phyloP scores from a whole-genome alignment of 495 filamentous ascomycete species.

The Xylaria venustula region DNA sequence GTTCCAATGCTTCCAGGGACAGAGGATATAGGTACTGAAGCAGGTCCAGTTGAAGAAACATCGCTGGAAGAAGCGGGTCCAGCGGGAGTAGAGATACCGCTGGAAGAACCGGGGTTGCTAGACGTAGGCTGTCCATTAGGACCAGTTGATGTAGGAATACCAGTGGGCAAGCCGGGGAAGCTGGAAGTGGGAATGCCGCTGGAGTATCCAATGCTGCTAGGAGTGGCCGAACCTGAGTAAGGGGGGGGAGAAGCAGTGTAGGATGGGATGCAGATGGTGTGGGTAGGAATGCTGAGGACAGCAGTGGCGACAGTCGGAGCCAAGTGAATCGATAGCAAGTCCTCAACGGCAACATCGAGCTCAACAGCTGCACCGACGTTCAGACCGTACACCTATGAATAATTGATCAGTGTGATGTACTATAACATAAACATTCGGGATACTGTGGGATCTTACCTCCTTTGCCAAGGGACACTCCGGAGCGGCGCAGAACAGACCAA shows the following conservation, averaged over 20 bases:
- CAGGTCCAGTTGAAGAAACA: not conserved
- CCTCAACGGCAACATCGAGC: conserved; percentile 33
- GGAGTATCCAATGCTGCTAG: not conserved
- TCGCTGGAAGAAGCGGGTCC: conserved; percentile 1
- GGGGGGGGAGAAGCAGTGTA: conserved; percentile 9
- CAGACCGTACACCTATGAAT: conserved; percentile 28
- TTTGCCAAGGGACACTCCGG: conserved; percentile 27
- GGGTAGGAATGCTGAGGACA: conserved; percentile 34
- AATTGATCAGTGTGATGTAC: not conserved
- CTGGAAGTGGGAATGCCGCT: conserved; percentile 3
- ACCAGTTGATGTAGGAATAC: conserved; percentile 5
- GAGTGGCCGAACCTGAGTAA: conserved; percentile 17
- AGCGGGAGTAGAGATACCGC: conserved; percentile 7
- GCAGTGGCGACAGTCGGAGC: conserved; percentile 39
- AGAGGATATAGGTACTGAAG: not conserved
- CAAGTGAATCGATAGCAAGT: conserved; percentile 34
- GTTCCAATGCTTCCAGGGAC: not conserved
- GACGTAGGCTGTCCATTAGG: not conserved
- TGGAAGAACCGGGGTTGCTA: not conserved
- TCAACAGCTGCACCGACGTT: conserved; percentile 37
- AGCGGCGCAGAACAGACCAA: conserved; percentile 36
- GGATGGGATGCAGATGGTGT: conserved; percentile 31
- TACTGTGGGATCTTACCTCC: conserved; percentile 18
- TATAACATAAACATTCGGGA: not conserved
- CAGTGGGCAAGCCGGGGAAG: not conserved